A percentile compares a stretch with the other conserved stretches of the same genome.
Conservation (phyloP, 2,329 filamentous ascomycete genomes). For the Fusarium sp. region DNA sequence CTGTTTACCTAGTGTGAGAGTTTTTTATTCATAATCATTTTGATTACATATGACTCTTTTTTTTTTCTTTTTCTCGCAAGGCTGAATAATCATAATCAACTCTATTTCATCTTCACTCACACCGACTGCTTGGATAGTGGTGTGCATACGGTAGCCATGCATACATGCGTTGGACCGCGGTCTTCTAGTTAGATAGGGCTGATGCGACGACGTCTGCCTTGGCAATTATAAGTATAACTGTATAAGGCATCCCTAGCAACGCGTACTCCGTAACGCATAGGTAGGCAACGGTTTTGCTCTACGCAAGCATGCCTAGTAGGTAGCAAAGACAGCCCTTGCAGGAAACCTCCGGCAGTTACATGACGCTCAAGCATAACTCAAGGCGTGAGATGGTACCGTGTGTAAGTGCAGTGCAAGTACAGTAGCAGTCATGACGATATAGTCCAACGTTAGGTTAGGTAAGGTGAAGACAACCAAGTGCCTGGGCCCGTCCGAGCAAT, state of each 20-base stretch:
- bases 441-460: too few species aligned
- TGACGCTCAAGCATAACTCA: constrained; percentile 26
- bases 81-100: background rate
- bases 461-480: constrained; percentile 31
- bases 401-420: background rate
- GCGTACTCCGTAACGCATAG: constrained; percentile 10
- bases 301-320: constrained; percentile 17
- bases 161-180: too few species aligned
- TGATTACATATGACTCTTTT: constrained; percentile 8
- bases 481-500: constrained; percentile 7
- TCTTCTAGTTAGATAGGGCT: constrained; percentile 30
- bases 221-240: background rate
- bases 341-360: constrained; percentile 8
- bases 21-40: constrained; percentile 13
- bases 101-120: constrained; percentile 5
- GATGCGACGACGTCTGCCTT: constrained; percentile 10
- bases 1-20: constrained; percentile 24
- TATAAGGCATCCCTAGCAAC: constrained; percentile 1
- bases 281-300: constrained; percentile 24
- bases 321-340: constrained; percentile 24
- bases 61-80: too few species aligned
- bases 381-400: background rate
- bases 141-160: constrained; percentile 3
- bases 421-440: background rate
- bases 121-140: constrained; percentile 12